Evolutionary conservation across 176 grass and related monocot genomes (phyloP).

Genomic region (Lolium perenne): DNA sequence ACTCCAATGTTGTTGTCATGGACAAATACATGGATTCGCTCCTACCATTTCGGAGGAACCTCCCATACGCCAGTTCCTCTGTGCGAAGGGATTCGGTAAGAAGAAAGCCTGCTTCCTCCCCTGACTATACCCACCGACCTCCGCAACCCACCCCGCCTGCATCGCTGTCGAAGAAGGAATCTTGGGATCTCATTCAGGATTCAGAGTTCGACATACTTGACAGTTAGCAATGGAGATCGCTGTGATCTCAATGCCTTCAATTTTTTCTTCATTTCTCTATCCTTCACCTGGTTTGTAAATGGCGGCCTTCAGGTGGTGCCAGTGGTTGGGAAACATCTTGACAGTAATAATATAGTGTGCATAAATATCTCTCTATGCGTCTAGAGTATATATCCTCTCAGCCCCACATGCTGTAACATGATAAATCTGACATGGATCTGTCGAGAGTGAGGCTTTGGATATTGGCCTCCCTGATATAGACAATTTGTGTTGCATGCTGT

Average conservation of each 20-base stretch:
- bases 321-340: constrained; percentile 43
- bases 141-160: constrained; percentile 41
- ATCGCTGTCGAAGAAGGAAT: constrained; percentile 62
- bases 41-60: constrained; percentile 56
- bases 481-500: neutral
- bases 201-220: constrained; percentile 84
- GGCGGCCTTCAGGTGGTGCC: constrained; percentile 57
- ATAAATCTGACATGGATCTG: constrained; percentile 46
- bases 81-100: constrained; percentile 63
- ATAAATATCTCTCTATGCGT: constrained; percentile 24
- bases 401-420: constrained; percentile 41
- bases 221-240: constrained; percentile 50
- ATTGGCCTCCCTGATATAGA: neutral
- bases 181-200: constrained; percentile 78
- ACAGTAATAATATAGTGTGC: constrained; percentile 48
- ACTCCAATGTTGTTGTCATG: constrained; percentile 67
- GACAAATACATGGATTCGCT: constrained; percentile 98
- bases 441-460: constrained; percentile 27
- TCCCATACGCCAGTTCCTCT: constrained; percentile 58
- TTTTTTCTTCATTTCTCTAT: constrained; percentile 45
- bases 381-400: constrained; percentile 30
- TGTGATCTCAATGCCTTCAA: constrained; percentile 32
- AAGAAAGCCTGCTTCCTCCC: constrained; percentile 60
- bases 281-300: constrained; percentile 76
- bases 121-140: constrained; percentile 44